Base-by-base conservation (phyloP, 371 early-diverging fungal species). In the Mucor mucedo region DNA sequence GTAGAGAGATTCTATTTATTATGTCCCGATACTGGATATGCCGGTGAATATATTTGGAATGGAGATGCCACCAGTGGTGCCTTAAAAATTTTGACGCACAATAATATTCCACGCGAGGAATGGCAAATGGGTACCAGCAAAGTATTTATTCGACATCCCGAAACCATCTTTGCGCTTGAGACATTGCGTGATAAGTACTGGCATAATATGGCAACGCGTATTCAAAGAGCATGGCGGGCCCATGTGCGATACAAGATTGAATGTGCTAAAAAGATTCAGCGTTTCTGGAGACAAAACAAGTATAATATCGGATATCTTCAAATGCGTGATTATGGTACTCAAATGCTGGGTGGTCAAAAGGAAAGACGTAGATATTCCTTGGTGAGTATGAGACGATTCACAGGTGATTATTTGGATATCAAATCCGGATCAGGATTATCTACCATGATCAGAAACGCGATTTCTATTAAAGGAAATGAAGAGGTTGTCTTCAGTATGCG, bases 91-190 rank as follows among this genome's bases (percentile, higher is more conserved):
- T 81, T 98, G 64, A 85, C 89, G 64, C 91, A 95, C 53, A 93
- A 92, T 30, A 87, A 88, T 53, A 93, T 98, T 65, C 88, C 89
- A 29, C 62, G 84, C 1, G 91, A 93, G 40, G 97, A 97, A 75
- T 98, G 98, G 98, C 98, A 98, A 78, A 84, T 97, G 69, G 98
- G 97, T 54, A 88, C 88, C 4, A 90, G 90, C 65, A 97, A 97
- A 77, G 91, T 92, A 14, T 98, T 98, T 71, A 95, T 98, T 74
- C 91, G 97, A 49, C 90, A 91, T 49, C 98, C 98, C 14, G 98
- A 98, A 76, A 95, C 95, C 8, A 87, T 98, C 33, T 98, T 95
- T 79, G 88, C 95, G 1, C 82, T 98, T 0, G 98, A 98, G 77
- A 91, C 89, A 63, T 75, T 91, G 68, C 90, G 98, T 48, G 98